Evolutionary conservation across 1,284 basidiomycete genomes (phyloP), one percentile per base, ranked within the genome.

Genomic region (Nidula niveotomentosa): DNA sequence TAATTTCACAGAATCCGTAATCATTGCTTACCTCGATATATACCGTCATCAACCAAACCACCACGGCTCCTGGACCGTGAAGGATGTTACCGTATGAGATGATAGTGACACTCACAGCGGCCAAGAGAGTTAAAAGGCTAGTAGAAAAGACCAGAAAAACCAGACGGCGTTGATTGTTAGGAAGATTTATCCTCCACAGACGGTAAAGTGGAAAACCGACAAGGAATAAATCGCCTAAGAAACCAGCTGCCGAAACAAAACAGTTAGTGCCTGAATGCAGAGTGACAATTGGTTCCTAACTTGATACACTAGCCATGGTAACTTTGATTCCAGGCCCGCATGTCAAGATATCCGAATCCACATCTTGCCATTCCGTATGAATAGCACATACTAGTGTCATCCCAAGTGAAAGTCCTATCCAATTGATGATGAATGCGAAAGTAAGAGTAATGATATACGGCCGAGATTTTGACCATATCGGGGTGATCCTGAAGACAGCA

Each of bases 171-270:
- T 59, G 47, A 41, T 39, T 45, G 36, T 10, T 33, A 7, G 55
- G 58, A 12, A 59, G 37, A 6, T 47, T 41, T n/a, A 59, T 44
- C 8, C 47, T 45, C 50, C 58, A 51, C 18, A 59, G 51, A 51
- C 52, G 49, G n/a, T 52, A 15, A 33, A 49, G 34, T 10, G 58
- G 58, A 17, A 23, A 37, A 2, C 35, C n/a, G 56, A 52, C 39
- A 52, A 18, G n/a, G 30, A 33, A 18, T 41, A 41, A 6, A 41
- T 58, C 57, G n/a, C 51, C 55, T n/a, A 47, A 12, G 30, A 58
- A 45, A 51, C 54, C 57, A 12, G 44, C 55, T 56, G 46, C 37
- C 30, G 30, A n/a, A n/a, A n/a, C n/a, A 33, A 54, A 8, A 45
- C 56, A 6, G 15, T 41, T 41, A 41, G 39, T 8, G 12, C 13